Evolutionary conservation across 495 filamentous ascomycete genomes (phyloP), one percentile per base, ranked within the genome.

Genomic region (Daldinia concentrica): DNA sequence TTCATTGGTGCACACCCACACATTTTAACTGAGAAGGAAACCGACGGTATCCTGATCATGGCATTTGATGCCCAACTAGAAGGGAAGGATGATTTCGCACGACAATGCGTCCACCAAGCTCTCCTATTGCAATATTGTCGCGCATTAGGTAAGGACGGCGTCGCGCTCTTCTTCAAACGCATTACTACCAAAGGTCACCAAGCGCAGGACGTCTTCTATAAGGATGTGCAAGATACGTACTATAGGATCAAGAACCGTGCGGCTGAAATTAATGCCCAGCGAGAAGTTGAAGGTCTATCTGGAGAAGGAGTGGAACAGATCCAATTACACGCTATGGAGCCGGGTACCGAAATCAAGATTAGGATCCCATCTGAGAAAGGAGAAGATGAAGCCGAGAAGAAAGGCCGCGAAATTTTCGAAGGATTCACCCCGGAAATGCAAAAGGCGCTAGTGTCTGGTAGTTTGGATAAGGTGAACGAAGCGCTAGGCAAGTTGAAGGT

Each of bases 401-500:
- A 86, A 64, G 89, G 89, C 0, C 85, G 96, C 50, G 81, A 87
- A 70, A 88, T 97, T 58, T 98, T 94, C 75, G 92, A 98, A 36
- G 79, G 86, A 22, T 98, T 99, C 83, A 85, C 90, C 34, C 88
- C 91, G 15, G 91, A 92, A 2, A 80, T 99, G 80, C 91, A 90
- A 79, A 85, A 88, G 69, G 95, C 95, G 45, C 79, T 99, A 50
- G 90, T 92, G 78, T 91, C 89, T 22, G 92, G 93, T n/a, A 93
- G 85, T 17, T 76, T 99, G 74, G 95, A 98, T 63, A 90, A 94
- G 79, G 94, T 99, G 50, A 99, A 99, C 81, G 94, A 96, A 82
- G 95, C 97, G 9, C 84, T 99, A n/a, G 95, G 93, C 24, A 92
- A 92, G 77, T 93, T 99, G 94, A 91, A 88, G 64, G 93, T 98